These are phyloP conservation scores for Leptographium wingfieldii DNA, from an alignment of 2,329 filamentous ascomycete genomes.

Conservation along the genomic window DNA sequence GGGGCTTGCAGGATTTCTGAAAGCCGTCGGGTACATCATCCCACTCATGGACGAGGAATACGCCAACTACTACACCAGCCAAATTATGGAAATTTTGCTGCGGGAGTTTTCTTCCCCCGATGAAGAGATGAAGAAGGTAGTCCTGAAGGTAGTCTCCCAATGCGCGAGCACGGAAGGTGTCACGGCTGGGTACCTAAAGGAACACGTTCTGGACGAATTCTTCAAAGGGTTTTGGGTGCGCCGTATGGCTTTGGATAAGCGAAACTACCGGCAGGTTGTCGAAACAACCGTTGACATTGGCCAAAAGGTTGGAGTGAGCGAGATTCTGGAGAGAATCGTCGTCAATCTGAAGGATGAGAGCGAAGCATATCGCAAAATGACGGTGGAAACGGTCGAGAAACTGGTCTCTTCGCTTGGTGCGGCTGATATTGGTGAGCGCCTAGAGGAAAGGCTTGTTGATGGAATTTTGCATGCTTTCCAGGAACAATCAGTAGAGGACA, in stretches of 20 bases:
- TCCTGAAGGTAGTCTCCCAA: constrained; percentile 92
- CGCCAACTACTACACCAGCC: constrained; percentile 95
- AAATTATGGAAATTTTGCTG: constrained; percentile 97
- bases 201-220: constrained; percentile 88
- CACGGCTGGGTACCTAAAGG: constrained; percentile 86
- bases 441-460: constrained; percentile 90
- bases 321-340: constrained; percentile 88
- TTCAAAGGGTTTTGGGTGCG: constrained; percentile 99
- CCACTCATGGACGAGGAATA: constrained; percentile 99
- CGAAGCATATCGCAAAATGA: constrained; percentile 98
- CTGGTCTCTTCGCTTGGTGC: constrained; percentile 85
- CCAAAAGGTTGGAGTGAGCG: constrained; percentile 93
- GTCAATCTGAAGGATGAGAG: constrained; percentile 96
- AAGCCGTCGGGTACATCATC: constrained; percentile 96
- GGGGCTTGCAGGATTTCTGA: constrained; percentile 87
- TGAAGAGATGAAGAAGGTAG: constrained; percentile 99
- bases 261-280: constrained; percentile 95
- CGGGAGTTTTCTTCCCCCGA: constrained; percentile 94
- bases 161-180: constrained; percentile 92
- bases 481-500: constrained; percentile 92
- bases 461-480: constrained; percentile 95
- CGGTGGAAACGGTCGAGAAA: constrained; percentile 94
- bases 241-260: constrained; percentile 91
- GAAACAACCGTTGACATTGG: constrained; percentile 96
- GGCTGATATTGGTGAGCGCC: constrained; percentile 80